phyloP scores from a whole-genome alignment of 768 basidiomycete species.

The Leucogyrophana mollusca region DNA sequence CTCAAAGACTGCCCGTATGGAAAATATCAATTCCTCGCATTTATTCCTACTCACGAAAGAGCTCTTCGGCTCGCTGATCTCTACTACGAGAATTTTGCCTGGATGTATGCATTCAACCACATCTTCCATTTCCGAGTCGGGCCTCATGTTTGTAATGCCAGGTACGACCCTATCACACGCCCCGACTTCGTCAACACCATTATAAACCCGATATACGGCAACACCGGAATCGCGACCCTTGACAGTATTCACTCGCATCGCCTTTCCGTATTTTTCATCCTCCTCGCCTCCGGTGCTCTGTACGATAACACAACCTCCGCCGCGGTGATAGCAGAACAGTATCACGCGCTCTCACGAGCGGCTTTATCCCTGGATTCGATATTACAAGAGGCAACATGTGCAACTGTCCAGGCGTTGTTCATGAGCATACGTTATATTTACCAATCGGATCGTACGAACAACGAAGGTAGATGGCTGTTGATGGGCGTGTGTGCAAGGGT shows the following conservation, averaged over 20 bases:
- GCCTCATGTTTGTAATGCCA: slow-evolving; percentile 15
- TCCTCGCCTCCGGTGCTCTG: slow-evolving; percentile 46
- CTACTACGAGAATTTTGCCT: slow-evolving; percentile 44
- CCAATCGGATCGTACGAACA: slow-evolving; percentile 39
- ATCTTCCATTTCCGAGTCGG: neutral
- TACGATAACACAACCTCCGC: slow-evolving; percentile 40
- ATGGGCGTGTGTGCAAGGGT: slow-evolving; percentile 43
- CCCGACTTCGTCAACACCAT: slow-evolving; percentile 41
- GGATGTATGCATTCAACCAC: slow-evolving; percentile 40
- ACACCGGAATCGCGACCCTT: slow-evolving; percentile 27
- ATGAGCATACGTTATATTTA: slow-evolving; percentile 42
- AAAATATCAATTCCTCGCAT: slow-evolving; percentile 37
- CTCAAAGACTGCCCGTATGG: slow-evolving; percentile 36
- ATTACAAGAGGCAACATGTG: slow-evolving; percentile 40
- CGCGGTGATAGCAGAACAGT: slow-evolving; percentile 35
- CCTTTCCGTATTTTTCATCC: slow-evolving; percentile 51
- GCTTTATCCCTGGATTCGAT: slow-evolving; percentile 47
- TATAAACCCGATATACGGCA: slow-evolving; percentile 42
- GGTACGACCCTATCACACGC: slow-evolving; percentile 45
- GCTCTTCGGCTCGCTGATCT: slow-evolving; percentile 40
- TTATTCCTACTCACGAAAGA: slow-evolving; percentile 38
- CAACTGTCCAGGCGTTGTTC: slow-evolving; percentile 48
- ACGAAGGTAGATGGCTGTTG: slow-evolving; percentile 49
- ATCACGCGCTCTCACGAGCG: slow-evolving; percentile 47
- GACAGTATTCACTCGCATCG: slow-evolving; percentile 43